Evolutionary conservation across 441 rosid species (phyloP).

Genomic region (Populus hybrid): DNA sequence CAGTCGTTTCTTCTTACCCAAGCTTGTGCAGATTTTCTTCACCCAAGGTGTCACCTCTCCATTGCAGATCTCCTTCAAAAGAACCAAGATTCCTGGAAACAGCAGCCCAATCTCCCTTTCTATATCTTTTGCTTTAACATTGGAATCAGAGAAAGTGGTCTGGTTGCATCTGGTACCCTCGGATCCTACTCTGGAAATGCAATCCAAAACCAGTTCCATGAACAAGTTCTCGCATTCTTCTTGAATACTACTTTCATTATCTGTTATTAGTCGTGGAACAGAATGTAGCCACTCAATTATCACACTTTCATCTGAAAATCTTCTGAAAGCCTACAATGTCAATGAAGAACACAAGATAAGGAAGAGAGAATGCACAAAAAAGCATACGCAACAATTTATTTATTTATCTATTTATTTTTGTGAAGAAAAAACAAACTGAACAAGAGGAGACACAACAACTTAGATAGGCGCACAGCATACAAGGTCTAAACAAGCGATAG

Average conservation of each 20-base stretch:
- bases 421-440: not conserved
- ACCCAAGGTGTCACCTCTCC: constrained; percentile 89
- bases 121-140: constrained; percentile 26
- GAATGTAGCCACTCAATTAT: constrained; percentile 82
- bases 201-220: constrained; percentile 72
- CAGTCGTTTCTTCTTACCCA: constrained; percentile 77
- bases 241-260: constrained; percentile 87
- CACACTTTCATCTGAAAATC: constrained; percentile 55
- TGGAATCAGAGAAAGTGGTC: constrained; percentile 23
- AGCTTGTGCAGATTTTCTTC: constrained; percentile 72
- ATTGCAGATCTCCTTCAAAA: constrained; percentile 65
- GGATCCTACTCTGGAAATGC: constrained; percentile 56
- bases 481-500: not conserved
- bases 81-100: constrained; percentile 59
- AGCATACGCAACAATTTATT: not conserved
- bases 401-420: too few relatives aligned
- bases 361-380: not conserved
- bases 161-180: constrained; percentile 23
- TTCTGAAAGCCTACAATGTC: constrained; percentile 57
- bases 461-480: not conserved
- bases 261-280: constrained; percentile 76
- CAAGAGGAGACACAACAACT: too few relatives aligned
- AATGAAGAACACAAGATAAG: constrained; percentile 13
- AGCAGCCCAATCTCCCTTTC: constrained; percentile 45
- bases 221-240: constrained; percentile 93